Conservation (phyloP, 768 basidiomycete species). For the Thelephora aurantiotincta region DNA sequence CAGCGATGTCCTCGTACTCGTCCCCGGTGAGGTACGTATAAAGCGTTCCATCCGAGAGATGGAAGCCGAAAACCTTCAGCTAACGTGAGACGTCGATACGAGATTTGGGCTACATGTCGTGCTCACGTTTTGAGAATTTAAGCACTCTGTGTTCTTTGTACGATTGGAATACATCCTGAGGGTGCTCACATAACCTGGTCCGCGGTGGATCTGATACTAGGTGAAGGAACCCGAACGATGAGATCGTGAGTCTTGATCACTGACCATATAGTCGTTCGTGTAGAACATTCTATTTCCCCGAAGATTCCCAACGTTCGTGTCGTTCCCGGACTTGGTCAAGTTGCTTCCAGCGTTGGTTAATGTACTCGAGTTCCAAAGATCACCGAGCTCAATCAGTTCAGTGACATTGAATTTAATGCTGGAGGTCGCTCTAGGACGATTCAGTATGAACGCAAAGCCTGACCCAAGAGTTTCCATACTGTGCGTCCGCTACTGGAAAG, state of each 20-base stretch:
- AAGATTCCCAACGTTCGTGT: constrained; percentile 41
- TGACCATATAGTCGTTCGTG: constrained; percentile 56
- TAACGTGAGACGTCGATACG: neutral
- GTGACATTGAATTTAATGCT: constrained; percentile 46
- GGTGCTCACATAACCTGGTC: constrained; percentile 41
- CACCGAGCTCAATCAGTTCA: constrained; percentile 32
- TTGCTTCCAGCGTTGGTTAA: constrained; percentile 25
- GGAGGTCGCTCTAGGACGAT: constrained; percentile 31
- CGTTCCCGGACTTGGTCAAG: constrained; percentile 21
- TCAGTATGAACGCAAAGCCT: neutral
- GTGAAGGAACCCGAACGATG: neutral
- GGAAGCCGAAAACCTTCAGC: constrained; percentile 33
- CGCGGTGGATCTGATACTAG: constrained; percentile 41
- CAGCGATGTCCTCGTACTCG: constrained; percentile 64
- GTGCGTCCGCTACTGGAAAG: constrained; percentile 39
- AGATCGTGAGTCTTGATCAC: constrained; percentile 3
- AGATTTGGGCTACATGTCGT: neutral
- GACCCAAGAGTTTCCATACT: constrained; percentile 17
- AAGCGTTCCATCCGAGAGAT: constrained; percentile 49
- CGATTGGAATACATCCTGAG: constrained; percentile 49
- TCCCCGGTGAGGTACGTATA: constrained; percentile 51
- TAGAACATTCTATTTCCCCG: constrained; percentile 52
- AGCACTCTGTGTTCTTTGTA: constrained; percentile 48
- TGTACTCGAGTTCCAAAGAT: constrained; percentile 32
- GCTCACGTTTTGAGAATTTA: constrained; percentile 46